Base-by-base conservation (phyloP, 495 filamentous ascomycete species). In the Cudoniella acicularis region DNA sequence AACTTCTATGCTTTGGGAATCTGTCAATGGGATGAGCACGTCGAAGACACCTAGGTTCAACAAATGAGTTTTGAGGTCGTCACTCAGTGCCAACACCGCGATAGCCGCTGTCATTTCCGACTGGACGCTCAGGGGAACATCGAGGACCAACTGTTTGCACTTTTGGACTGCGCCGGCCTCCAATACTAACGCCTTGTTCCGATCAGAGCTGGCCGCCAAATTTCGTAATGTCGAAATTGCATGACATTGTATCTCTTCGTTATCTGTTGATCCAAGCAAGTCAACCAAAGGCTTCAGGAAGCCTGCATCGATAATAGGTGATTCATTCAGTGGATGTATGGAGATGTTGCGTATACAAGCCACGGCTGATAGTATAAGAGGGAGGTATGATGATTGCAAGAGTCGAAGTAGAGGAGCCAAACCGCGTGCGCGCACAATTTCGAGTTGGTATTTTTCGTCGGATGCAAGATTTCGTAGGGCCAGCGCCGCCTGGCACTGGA, bases 31-130 rank as follows among this genome's bases (percentile, higher is more conserved):
- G 50, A 98, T 97, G 56, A 98, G 73, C 13, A 98, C 92, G 67
- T 98, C 94, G 65, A 98, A 97, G 2, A 98, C 92, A 13, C 95
- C 95, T 2, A 98, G 81, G 54, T 88, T 89, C n/a, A 98, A 77
- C 9, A 98, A 80, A 67, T 95, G 87, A 1, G 87, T 85, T 70
- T 98, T 98, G 46, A 98, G 81, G 53, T 98, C 94, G 68, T 98
- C 94, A 66, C 92, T 96, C 58, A 98, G 74, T 18, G 94, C 94
- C 52, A 98, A 79, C n/a, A 98, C 94, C 46, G 94, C 94, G 70
- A 98, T 98, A 2, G 94, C 94, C 24, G 94, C 94, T 22, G 94
- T 98, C 94, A 98, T 98, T 73, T 98, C 94, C 20, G 92, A 96
- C 68, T 98, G 94, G 3, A 98, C 94, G 41, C 87, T 93, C 48